phyloP scores from a whole-genome alignment of 139 green algal species.

The Chlorella vulgaris region DNA sequence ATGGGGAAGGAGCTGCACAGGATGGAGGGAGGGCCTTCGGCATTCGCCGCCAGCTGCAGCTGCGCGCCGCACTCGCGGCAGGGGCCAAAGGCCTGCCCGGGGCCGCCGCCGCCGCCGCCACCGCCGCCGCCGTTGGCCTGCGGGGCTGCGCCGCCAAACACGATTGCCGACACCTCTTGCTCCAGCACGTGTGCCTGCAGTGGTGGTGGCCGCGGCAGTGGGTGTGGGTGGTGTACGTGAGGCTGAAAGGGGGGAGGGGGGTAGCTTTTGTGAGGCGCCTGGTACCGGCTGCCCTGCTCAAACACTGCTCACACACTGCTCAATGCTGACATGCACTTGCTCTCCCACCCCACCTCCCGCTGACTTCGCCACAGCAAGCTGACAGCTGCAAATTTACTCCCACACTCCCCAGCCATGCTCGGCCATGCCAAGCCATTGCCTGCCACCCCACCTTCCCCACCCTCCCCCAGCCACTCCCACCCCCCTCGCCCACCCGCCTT shows the following conservation, averaged over 20 bases:
- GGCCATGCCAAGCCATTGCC: not conserved
- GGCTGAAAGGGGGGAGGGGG: not conserved
- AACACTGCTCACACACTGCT: too few relatives aligned
- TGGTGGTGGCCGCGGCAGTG: not conserved
- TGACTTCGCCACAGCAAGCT: too few relatives aligned
- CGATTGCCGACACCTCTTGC: conserved; percentile 34
- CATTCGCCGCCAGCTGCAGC: conserved; percentile 45
- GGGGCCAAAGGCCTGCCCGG: conserved; percentile 42
- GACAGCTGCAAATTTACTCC: too few relatives aligned
- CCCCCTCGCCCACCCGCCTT: too few relatives aligned
- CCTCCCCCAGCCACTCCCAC: not conserved
- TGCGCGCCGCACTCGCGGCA: conserved; percentile 56
- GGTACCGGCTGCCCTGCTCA: too few relatives aligned
- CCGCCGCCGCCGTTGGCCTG: conserved; percentile 25
- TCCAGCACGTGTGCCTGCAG: conserved; percentile 17
- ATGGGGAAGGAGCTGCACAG: conserved; percentile 31
- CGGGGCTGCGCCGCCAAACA: conserved; percentile 32
- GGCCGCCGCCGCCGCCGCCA: conserved; percentile 5
- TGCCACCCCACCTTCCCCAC: not conserved
- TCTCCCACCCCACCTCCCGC: too few relatives aligned
- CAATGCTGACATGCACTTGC: too few relatives aligned
- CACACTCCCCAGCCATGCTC: too few relatives aligned
- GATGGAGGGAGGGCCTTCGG: conserved; percentile 14
- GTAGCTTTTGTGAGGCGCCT: too few relatives aligned
- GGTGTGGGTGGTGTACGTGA: not conserved